phyloP scores from a whole-genome alignment of 2,329 filamentous ascomycete species.

The Colletotrichum melonis region DNA sequence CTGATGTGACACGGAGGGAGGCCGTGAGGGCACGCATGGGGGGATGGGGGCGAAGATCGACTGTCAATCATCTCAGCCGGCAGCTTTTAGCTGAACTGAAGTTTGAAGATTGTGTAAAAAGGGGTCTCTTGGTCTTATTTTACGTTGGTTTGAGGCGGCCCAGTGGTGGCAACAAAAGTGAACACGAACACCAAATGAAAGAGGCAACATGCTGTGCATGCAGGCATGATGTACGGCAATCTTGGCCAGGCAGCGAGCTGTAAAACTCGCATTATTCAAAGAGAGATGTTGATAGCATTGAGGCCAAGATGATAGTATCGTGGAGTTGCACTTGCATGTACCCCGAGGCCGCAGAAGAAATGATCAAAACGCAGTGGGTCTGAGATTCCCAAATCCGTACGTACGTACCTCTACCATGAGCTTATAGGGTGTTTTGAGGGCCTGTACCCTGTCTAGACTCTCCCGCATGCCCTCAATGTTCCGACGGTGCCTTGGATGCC shows the following conservation, averaged over 20 bases:
- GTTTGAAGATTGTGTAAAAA: too few relatives aligned
- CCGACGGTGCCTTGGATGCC: background rate
- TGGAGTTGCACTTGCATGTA: background rate
- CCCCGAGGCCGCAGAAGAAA: background rate
- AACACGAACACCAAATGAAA: background rate
- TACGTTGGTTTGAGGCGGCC: background rate
- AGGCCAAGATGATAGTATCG: background rate
- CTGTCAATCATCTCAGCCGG: background rate
- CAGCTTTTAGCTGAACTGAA: conserved; percentile 2
- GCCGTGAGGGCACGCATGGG: background rate
- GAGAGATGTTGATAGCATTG: background rate
- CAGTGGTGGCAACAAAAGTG: conserved; percentile 1
- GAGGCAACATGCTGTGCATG: background rate
- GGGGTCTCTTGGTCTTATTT: background rate
- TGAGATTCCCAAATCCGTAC: background rate
- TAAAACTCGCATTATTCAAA: too few relatives aligned
- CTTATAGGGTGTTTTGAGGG: background rate
- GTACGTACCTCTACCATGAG: background rate
- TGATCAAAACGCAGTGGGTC: background rate
- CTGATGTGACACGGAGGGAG: background rate
- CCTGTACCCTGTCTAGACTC: conserved; percentile 13
- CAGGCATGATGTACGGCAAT: background rate
- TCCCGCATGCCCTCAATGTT: background rate
- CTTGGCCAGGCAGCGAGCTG: background rate
- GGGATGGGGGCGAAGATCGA: background rate